Evolutionary conservation across 176 grass and related monocot species (phyloP).

Genomic region (Puya raimondii): DNA sequence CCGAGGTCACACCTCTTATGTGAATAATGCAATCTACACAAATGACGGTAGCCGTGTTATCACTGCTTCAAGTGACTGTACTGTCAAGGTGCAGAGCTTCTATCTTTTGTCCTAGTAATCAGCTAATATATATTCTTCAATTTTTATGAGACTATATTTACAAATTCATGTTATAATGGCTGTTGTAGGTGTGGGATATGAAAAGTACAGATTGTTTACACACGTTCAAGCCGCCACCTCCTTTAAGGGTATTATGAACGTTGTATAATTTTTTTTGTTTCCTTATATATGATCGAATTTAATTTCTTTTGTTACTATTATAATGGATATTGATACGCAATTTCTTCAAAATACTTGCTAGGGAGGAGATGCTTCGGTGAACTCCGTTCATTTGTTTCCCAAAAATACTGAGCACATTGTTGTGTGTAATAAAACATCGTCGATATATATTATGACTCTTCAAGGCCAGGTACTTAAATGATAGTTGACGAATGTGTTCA

Average conservation of each 20-base stretch:
- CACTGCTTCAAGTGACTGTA: constrained; percentile 93
- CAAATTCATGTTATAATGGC: constrained; percentile 29
- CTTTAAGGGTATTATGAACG: constrained; percentile 54
- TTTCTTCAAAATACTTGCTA: constrained; percentile 22
- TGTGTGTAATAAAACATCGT: constrained; percentile 88
- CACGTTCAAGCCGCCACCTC: constrained; percentile 90
- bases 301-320: background rate
- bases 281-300: background rate
- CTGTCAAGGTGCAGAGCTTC: constrained; percentile 68
- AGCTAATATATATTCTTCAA: constrained; percentile 19
- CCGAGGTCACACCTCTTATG: constrained; percentile 76
- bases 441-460: constrained; percentile 93
- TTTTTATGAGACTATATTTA: constrained; percentile 14
- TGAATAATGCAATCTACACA: constrained; percentile 93
- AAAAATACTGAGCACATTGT: constrained; percentile 95
- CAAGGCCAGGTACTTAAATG: constrained; percentile 68
- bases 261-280: background rate
- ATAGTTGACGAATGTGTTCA: background rate
- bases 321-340: background rate
- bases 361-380: constrained; percentile 91
- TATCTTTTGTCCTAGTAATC: constrained; percentile 13
- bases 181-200: constrained; percentile 77
- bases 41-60: constrained; percentile 84
- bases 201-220: constrained; percentile 99
- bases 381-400: constrained; percentile 84